Conservation (phyloP, 768 basidiomycete genomes). For the Boletales sp. region DNA sequence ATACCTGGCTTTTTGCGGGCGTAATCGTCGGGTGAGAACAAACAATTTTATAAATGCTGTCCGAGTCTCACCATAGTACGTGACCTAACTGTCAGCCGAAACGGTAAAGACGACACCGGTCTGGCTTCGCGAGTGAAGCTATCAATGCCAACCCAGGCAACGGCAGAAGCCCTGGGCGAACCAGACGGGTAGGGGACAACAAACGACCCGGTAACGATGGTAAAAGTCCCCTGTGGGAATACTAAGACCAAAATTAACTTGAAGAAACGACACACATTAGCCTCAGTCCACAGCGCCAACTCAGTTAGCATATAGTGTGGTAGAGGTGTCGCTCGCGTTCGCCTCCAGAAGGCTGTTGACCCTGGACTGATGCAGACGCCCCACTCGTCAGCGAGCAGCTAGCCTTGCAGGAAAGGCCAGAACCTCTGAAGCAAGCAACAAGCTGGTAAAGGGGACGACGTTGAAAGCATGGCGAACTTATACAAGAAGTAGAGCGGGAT, state of each 20-base stretch:
- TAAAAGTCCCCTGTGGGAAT: constrained; percentile 2
- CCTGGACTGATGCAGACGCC: neutral
- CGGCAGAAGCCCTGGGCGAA: neutral
- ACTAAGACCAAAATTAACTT: too few relatives aligned
- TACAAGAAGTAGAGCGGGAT: too few relatives aligned
- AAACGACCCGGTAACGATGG: constrained; percentile 2
- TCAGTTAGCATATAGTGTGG: neutral
- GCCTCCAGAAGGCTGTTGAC: neutral
- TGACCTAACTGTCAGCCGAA: too few relatives aligned
- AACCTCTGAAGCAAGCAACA: too few relatives aligned
- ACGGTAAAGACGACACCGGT: constrained; percentile 2
- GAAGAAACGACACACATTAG: neutral
- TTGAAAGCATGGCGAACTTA: too few relatives aligned
- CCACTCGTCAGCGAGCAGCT: neutral
- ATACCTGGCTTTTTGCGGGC: neutral
- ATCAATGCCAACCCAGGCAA: constrained; percentile 9
- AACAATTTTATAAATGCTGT: too few relatives aligned
- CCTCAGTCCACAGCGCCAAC: neutral
- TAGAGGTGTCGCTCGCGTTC: neutral
- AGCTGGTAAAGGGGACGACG: too few relatives aligned
- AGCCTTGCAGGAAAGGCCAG: neutral
- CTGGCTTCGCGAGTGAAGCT: neutral
- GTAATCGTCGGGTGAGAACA: too few relatives aligned
- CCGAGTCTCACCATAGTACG: neutral
- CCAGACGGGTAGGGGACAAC: constrained; percentile 1